A percentile compares a stretch with the other conserved stretches of the same genome.
Conservation (phyloP, 1,139 yeast genomes). For the Tardiomyces blankii region DNA sequence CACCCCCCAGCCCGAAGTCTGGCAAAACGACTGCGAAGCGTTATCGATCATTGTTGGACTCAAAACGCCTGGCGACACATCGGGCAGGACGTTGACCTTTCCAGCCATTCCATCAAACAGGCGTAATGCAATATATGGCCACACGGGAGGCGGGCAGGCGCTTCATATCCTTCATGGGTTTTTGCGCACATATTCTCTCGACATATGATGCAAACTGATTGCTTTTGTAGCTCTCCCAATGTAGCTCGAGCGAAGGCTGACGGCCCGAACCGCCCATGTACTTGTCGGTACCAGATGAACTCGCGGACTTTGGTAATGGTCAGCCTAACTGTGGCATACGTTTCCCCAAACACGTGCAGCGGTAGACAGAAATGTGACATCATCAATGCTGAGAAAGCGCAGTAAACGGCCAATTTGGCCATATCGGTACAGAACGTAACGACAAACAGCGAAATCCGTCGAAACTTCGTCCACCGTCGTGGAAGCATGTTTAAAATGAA, state of each 20-base stretch:
- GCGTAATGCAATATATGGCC: conserved; percentile 35
- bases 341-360: conserved; percentile 18
- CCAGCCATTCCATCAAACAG: conserved; percentile 77
- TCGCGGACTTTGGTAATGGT: conserved; percentile 17
- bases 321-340: conserved; percentile 17
- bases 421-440: conserved; percentile 9
- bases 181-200: conserved; percentile 20
- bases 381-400: conserved; percentile 16
- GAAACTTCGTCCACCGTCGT: conserved; percentile 2
- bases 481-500: conserved; percentile 5
- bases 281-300: conserved; percentile 16
- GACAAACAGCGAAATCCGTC: conserved; percentile 5
- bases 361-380: conserved; percentile 18
- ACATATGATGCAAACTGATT: conserved; percentile 52
- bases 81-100: conserved; percentile 44
- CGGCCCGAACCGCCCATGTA: conserved; percentile 18
- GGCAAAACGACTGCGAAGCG: too few species aligned
- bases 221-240: conserved; percentile 41
- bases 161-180: conserved; percentile 25
- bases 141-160: conserved; percentile 61
- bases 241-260: conserved; percentile 40
- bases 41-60: too few species aligned
- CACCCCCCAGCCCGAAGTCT: too few species aligned
- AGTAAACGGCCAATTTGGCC: conserved; percentile 12
- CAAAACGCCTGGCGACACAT: conserved; percentile 12